Evolutionary conservation across 768 basidiomycete genomes (phyloP), one percentile per base, ranked within the genome.

Genomic region (Boletus edulis): DNA sequence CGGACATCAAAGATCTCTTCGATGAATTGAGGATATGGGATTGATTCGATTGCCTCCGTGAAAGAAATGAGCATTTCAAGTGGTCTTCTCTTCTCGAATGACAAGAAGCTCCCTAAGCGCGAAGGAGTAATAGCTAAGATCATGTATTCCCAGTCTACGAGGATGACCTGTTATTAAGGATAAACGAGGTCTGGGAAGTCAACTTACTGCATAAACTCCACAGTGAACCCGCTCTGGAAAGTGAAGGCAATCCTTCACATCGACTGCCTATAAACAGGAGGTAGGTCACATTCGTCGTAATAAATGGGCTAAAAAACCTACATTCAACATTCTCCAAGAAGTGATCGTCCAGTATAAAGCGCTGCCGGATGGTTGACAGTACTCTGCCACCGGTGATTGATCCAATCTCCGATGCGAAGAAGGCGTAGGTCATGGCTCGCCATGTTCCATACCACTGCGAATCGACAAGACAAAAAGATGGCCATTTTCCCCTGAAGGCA

Each of bases 161-260:
- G 3, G 31, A 48, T 13, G 42, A 18, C 17, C 20, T 14, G 12
- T 37, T 15, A 18, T 20, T 27, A 7, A 20, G 6, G 1, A 24
- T 4, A 10, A 44, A 52, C 6, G 27, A 45, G 1, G 34, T 34
- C 1, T 13, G 14, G 24, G 3, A 37, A 40, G 11, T 32, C 41
- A 20, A 59, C 73, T 58, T 46, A 73, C 73, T 74, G 18, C 54
- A 57, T 48, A 43, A 22, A 15, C 68, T 69, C 56, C 67, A 63
- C 3, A 74, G 58, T 48, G 34, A 37, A 64, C 61, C 11, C 51
- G n/a, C 9, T 29, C 42, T 31, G 56, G 69, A 22, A 51, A 22
- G 29, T 35, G 27, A 49, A 39, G 61, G 38, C 37, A 42, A 41
- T 49, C 32, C 62, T 49, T 62, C 48, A 29, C 57, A 54, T 17